Percentiles rank a stretch among this genome's conserved stretches.
These are phyloP conservation scores for Entophlyctis luteolus DNA, from an alignment of 192 early-diverging fungal genomes.

Conservation along the genomic window DNA sequence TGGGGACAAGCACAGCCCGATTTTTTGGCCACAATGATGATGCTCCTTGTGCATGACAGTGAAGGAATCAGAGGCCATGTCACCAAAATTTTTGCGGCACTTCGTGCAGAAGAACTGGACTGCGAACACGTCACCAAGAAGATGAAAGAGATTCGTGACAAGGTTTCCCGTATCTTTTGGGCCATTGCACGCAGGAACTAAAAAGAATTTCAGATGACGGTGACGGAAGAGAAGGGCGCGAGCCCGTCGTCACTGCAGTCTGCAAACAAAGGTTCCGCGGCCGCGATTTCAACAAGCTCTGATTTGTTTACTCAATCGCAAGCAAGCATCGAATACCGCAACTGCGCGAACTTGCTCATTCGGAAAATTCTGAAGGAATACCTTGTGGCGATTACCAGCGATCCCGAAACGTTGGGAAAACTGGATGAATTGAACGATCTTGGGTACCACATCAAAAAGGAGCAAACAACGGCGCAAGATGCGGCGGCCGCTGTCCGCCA, in stretches of 20 bases:
- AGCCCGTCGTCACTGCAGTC: neutral
- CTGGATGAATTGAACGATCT: slow-evolving; percentile 29
- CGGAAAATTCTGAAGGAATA: slow-evolving; percentile 30
- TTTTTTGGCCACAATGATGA: slow-evolving; percentile 30
- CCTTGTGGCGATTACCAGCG: slow-evolving; percentile 22
- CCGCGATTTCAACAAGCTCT: neutral
- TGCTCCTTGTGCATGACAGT: slow-evolving; percentile 22
- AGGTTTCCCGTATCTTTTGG: slow-evolving; percentile 15
- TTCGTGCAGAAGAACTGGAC: slow-evolving; percentile 28
- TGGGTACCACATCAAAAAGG: too few relatives aligned
- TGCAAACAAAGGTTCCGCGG: neutral
- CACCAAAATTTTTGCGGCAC: slow-evolving; percentile 14
- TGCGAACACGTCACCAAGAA: slow-evolving; percentile 15
- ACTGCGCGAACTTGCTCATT: slow-evolving; percentile 21
- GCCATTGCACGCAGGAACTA: neutral
- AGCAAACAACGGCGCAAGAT: too few relatives aligned
- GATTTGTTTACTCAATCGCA: neutral
- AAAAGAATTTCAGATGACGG: too few relatives aligned
- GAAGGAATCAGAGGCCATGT: slow-evolving; percentile 15
- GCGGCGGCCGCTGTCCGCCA: too few relatives aligned
- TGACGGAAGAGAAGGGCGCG: neutral
- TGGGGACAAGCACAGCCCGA: slow-evolving; percentile 17
- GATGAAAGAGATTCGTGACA: slow-evolving; percentile 18
- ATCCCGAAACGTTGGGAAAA: slow-evolving; percentile 23
- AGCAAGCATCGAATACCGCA: slow-evolving; percentile 20